Evolutionary conservation across 176 grass and related monocot species (phyloP), one percentile per base, ranked within the genome.

Genomic region (Oryza brachyantha): DNA sequence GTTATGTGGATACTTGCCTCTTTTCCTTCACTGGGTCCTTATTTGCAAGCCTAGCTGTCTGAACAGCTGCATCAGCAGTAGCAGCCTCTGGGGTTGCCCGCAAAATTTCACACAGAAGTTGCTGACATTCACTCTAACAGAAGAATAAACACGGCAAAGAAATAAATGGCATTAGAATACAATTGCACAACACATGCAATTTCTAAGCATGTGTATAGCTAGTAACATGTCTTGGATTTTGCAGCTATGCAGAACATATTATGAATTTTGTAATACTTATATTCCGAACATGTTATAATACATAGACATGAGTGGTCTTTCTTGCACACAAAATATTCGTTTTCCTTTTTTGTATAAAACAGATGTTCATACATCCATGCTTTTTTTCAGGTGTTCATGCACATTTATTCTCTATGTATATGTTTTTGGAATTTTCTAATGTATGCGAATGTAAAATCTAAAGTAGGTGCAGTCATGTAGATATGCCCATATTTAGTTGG

Each of bases 1-100:
- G 55, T 63, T 5, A 54, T 58, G 58, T 21, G 16, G 62, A 73
- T 12, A 85, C 87, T 89, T 92, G 80, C 96, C 95, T 95, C 64
- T 94, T 98, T 81, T 98, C 96, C 80, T 98, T 98, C 34, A 94
- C 81, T 72, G 88, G 92, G 64, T 79, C 72, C 76, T 98, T 95
- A 67, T 98, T 98, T 81, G 92, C 96, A 83, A 98, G 86, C 78
- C 92, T 90, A 85, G 92, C 92, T 87, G 96, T 98, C 81, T 98
- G 96, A 77, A 91, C 92, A 92, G 88, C 92, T 76, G 96, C 83
- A 84, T 98, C 96, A 75, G 96, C 86, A 70, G 92, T 98, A 83
- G 96, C 96, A 87, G 96, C 96, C 89, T 98, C 92, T 37, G 96
- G 96, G 83, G 96, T 98, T 85, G 96, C 92, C 74, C 96, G 84